Base-by-base conservation (phyloP, 2,329 filamentous ascomycete genomes). In the Sclerotinia glacialis region DNA sequence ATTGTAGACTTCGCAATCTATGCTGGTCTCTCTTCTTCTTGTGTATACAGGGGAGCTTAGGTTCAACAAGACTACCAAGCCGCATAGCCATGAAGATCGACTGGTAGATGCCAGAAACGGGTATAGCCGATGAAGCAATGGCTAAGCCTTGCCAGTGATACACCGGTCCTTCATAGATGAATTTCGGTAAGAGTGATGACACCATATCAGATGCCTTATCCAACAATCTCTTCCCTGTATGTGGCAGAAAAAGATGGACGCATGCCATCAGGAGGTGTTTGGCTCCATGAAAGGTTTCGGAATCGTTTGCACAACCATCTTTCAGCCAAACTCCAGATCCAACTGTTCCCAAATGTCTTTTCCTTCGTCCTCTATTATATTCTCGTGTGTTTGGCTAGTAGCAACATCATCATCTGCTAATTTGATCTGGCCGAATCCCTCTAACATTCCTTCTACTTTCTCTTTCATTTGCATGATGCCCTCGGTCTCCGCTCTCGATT, bases 391-490 rank as follows among this genome's bases (percentile, higher is more conserved):
- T 52, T 72, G 73, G n/a, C 37, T 50, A 26, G 52, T 65, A 14
- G 31, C 55, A 26, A 55, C 62, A 0, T 54, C 67, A 8, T 56
- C 58, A 2, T 72, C 72, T 2, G 46, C 67, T 9, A 72, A 47
- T n/a, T 70, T 67, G 16, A 86, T 75, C 71, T 83, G 83, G 1
- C 82, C 85, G 61, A 97, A 80, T 0, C 88, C 89, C 67, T 87
- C 86, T 68, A 97, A 83, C 66, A 94, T 83, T 49, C 86, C 83
- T 73, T 88, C 86, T 69, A 95, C 90, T 78, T 89, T 90, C 71
- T 89, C 87, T 63, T 87, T 87, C 74, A 87, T 87, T 67, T 84
- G 84, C 67, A 83, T 83, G 55, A 93, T 86, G 4, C 84, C 85
- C 44, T 86, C 82, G 1, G 93, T 92, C 78, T 97, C 93, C 65